phyloP scores from a whole-genome alignment of 305 asterid species.

The Solanum hybrid region DNA sequence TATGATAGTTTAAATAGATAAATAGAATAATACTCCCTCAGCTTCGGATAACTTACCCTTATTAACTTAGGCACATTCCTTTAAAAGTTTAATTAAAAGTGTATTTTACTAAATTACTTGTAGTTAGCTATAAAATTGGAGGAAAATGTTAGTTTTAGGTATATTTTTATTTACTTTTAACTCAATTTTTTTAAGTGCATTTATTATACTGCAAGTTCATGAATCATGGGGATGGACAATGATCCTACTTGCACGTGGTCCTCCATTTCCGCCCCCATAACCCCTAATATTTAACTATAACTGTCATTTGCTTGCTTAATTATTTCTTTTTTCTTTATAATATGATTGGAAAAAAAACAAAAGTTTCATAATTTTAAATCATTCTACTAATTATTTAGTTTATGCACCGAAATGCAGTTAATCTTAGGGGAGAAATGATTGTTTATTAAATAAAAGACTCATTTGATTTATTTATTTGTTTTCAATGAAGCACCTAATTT shows the following conservation, averaged over 20 bases:
- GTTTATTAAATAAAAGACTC: neutral
- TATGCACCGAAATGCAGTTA: slow-evolving; percentile 2
- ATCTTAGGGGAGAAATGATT: neutral
- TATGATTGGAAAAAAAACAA: neutral
- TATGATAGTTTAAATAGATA: neutral
- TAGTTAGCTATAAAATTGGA: neutral
- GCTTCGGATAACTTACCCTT: neutral
- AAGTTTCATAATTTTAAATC: neutral
- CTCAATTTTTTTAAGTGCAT: slow-evolving; percentile 4
- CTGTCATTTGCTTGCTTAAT: slow-evolving; percentile 4
- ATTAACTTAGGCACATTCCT: too few relatives aligned
- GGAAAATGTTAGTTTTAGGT: neutral
- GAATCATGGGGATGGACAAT: slow-evolving; percentile 39
- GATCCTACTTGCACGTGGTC: slow-evolving; percentile 70
- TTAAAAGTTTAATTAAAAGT: neutral
- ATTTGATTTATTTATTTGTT: neutral
- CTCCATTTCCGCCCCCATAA: slow-evolving; percentile 27
- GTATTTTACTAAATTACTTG: too few relatives aligned
- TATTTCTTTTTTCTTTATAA: neutral
- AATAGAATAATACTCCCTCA: neutral
- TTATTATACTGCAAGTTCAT: slow-evolving; percentile 22
- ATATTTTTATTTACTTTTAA: neutral
- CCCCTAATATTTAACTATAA: slow-evolving; percentile 10
- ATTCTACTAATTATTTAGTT: neutral
- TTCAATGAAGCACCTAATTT: neutral